Evolutionary conservation across 2,329 filamentous ascomycete species (phyloP).

Genomic region (Geosmithia flava): DNA sequence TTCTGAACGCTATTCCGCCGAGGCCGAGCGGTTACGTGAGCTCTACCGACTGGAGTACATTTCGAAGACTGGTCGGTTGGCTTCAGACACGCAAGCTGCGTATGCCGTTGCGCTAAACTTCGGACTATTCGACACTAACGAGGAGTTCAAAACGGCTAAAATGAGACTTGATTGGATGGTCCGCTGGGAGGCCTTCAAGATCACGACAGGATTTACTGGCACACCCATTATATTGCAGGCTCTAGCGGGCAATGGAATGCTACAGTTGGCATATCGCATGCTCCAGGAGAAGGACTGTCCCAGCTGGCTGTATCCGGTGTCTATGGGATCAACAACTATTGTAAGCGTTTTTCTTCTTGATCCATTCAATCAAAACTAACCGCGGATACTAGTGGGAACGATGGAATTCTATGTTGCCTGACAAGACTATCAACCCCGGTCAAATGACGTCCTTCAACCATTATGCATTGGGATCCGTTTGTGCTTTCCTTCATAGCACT

Average conservation of each 20-base stretch:
- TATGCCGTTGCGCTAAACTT: constrained; percentile 24
- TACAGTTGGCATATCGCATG: constrained; percentile 30
- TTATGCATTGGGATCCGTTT: constrained; percentile 33
- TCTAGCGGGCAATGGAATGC: constrained; percentile 13
- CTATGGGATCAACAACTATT: constrained; percentile 31
- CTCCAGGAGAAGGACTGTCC: constrained; percentile 29
- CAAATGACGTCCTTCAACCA: constrained; percentile 38
- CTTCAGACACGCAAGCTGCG: constrained; percentile 26
- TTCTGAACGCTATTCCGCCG: constrained; percentile 8
- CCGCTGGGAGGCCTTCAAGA: constrained; percentile 16
- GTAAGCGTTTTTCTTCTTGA: neutral
- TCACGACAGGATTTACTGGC: constrained; percentile 30
- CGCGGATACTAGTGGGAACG: constrained; percentile 25
- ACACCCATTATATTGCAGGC: constrained; percentile 24
- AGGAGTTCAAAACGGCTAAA: constrained; percentile 10
- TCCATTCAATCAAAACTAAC: neutral
- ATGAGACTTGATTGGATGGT: constrained; percentile 18
- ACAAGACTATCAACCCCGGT: constrained; percentile 30
- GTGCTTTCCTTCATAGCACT: constrained; percentile 30
- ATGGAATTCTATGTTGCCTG: constrained; percentile 32
- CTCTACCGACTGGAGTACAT: constrained; percentile 20
- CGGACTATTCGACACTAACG: constrained; percentile 13
- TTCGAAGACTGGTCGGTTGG: constrained; percentile 12
- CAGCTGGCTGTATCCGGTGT: constrained; percentile 35
- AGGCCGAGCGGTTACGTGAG: constrained; percentile 8